These are phyloP conservation scores for Pleurotus citrinopileatus DNA, from an alignment of 768 basidiomycete species.

Conservation along the genomic window DNA sequence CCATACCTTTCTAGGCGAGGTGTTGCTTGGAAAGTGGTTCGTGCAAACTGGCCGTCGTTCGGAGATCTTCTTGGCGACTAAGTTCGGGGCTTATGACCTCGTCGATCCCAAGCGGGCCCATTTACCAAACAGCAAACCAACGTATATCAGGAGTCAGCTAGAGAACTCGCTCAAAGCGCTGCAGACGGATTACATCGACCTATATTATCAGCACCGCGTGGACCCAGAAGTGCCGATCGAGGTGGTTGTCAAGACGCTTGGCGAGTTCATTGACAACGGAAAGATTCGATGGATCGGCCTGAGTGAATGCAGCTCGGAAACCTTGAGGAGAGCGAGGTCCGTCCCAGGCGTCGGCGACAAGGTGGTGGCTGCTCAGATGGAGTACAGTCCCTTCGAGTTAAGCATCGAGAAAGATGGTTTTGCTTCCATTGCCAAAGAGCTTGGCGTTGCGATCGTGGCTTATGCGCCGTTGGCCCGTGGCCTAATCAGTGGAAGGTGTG, in stretches of 20 bases:
- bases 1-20: conserved; percentile 15
- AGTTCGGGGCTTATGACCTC: conserved; percentile 21
- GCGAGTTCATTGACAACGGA: conserved; percentile 28
- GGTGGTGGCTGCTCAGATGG: conserved; percentile 28
- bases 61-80: conserved; percentile 25
- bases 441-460: conserved; percentile 28
- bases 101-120: conserved; percentile 9
- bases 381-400: conserved; percentile 25
- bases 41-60: conserved; percentile 19
- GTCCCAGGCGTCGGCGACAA: conserved; percentile 23
- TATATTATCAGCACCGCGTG: conserved; percentile 30
- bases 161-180: conserved; percentile 17
- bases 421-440: conserved; percentile 22
- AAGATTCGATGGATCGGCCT: conserved; percentile 33
- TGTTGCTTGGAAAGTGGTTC: conserved; percentile 22
- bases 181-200: conserved; percentile 21
- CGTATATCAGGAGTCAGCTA: conserved; percentile 15
- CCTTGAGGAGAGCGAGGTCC: conserved; percentile 27
- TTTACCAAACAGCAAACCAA: conserved; percentile 16
- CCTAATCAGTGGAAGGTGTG: conserved; percentile 27
- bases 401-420: conserved; percentile 28
- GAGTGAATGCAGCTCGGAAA: conserved; percentile 26
- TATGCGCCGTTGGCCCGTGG: conserved; percentile 35
- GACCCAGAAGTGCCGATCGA: conserved; percentile 30
- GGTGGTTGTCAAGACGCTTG: conserved; percentile 26